A percentile compares a stretch with the other conserved stretches of the same genome.
Evolutionary conservation across 768 basidiomycete species (phyloP).

Genomic region (Pisolithus sp.): DNA sequence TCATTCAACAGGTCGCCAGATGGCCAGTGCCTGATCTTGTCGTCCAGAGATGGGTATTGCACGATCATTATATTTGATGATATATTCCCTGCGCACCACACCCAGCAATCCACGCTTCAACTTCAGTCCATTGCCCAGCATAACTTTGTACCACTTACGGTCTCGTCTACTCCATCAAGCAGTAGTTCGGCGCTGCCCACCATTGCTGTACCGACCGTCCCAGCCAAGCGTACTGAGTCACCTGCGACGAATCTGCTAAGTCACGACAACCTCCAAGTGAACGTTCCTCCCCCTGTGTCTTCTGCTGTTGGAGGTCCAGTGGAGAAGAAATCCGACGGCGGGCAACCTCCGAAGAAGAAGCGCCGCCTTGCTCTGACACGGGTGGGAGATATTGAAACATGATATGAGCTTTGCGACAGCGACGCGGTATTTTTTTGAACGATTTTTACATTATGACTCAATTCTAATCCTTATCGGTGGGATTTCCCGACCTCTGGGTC

Average conservation of each 20-base stretch:
- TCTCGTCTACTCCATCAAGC: constrained; percentile 22
- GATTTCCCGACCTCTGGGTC: neutral
- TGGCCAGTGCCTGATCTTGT: constrained; percentile 86
- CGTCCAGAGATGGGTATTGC: constrained; percentile 95
- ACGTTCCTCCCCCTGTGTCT: neutral
- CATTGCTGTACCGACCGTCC: constrained; percentile 26
- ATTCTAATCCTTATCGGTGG: constrained; percentile 4
- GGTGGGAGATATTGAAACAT: constrained; percentile 49
- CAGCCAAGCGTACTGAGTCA: constrained; percentile 30
- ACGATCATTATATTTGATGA: constrained; percentile 94
- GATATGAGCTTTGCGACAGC: neutral
- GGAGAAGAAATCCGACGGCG: constrained; percentile 16
- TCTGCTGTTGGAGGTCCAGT: constrained; percentile 6
- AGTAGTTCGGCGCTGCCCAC: constrained; percentile 31
- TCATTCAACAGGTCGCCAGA: constrained; percentile 78
- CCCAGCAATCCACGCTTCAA: constrained; percentile 87
- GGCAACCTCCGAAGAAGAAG: constrained; percentile 79
- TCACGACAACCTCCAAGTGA: constrained; percentile 22
- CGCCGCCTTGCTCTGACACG: constrained; percentile 71
- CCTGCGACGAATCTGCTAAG: constrained; percentile 1
- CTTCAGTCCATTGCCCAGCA: constrained; percentile 87
- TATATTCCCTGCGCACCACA: constrained; percentile 80
- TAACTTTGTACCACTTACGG: constrained; percentile 61
- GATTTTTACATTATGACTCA: constrained; percentile 6
- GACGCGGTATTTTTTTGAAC: neutral